Conservation (phyloP, 2,329 filamentous ascomycete genomes). For the Hypoxylon sp. region DNA sequence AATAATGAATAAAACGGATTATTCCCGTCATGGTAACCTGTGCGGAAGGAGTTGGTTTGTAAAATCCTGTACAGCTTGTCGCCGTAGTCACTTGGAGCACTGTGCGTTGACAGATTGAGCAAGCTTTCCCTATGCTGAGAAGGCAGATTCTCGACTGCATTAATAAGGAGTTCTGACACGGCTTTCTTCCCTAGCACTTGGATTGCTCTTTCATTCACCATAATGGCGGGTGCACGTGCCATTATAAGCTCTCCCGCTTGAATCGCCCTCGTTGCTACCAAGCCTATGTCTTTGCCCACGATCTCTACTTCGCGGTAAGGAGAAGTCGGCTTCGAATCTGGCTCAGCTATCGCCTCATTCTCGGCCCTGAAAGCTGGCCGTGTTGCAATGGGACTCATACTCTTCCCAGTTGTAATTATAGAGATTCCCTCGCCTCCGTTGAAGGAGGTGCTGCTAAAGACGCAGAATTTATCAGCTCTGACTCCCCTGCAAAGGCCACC, state of each 20-base stretch:
- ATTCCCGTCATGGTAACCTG: constrained; percentile 43
- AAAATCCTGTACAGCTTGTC: constrained; percentile 52
- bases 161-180: constrained; percentile 45
- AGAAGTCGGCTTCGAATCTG: background rate
- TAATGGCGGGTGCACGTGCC: constrained; percentile 50
- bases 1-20: constrained; percentile 52
- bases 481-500: constrained; percentile 27
- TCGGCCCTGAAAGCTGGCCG: constrained; percentile 18
- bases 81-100: constrained; percentile 29
- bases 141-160: constrained; percentile 48
- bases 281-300: constrained; percentile 52
- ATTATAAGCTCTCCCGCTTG: constrained; percentile 49
- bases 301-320: constrained; percentile 47
- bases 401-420: constrained; percentile 48
- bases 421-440: constrained; percentile 47
- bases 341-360: background rate
- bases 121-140: constrained; percentile 42
- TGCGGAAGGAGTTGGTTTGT: constrained; percentile 52
- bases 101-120: constrained; percentile 50
- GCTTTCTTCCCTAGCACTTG: constrained; percentile 38
- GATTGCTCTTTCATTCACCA: constrained; percentile 52
- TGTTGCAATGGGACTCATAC: constrained; percentile 39
- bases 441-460: constrained; percentile 47
- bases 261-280: constrained; percentile 50
- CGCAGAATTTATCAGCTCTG: constrained; percentile 44